Conservation (phyloP, 352 stramenopile genomes). For the Phytophthora macrochlamydospora region DNA sequence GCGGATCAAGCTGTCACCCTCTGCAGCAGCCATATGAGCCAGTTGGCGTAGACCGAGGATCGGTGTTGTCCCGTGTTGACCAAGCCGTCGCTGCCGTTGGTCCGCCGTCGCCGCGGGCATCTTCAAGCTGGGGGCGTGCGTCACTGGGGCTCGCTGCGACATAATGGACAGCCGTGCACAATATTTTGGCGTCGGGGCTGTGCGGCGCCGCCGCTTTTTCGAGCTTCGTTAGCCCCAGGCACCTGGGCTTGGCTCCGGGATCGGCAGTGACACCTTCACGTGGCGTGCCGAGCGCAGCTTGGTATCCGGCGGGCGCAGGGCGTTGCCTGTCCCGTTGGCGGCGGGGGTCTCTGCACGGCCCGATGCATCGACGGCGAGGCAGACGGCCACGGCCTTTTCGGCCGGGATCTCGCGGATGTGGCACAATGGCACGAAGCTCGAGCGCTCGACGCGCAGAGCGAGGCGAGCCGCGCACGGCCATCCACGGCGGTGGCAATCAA, state of each 20-base stretch:
- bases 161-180: conserved; percentile 2
- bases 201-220: conserved; percentile 6
- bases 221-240: conserved; percentile 8
- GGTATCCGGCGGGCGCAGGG: conserved; percentile 18
- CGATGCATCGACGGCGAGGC: conserved; percentile 6
- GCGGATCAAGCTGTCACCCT: no score
- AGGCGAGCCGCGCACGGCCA: conserved; percentile 12
- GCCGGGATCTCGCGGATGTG: conserved; percentile 26
- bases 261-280: conserved; percentile 20
- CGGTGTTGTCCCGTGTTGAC: no score
- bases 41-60: no score
- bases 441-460: conserved; percentile 10
- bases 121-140: background rate
- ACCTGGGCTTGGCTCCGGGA: conserved; percentile 13
- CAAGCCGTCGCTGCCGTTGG: background rate
- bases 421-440: conserved; percentile 31
- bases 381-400: conserved; percentile 20
- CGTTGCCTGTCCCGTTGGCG: conserved; percentile 16
- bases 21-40: no score
- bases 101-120: background rate
- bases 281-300: conserved; percentile 13
- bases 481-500: background rate
- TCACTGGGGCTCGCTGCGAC: background rate
- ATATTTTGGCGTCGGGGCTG: background rate
- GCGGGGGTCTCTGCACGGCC: conserved; percentile 14